Evolutionary conservation across 2,329 filamentous ascomycete genomes (phyloP), one percentile per base, ranked within the genome.

Genomic region (Gnomoniopsis sp.): DNA sequence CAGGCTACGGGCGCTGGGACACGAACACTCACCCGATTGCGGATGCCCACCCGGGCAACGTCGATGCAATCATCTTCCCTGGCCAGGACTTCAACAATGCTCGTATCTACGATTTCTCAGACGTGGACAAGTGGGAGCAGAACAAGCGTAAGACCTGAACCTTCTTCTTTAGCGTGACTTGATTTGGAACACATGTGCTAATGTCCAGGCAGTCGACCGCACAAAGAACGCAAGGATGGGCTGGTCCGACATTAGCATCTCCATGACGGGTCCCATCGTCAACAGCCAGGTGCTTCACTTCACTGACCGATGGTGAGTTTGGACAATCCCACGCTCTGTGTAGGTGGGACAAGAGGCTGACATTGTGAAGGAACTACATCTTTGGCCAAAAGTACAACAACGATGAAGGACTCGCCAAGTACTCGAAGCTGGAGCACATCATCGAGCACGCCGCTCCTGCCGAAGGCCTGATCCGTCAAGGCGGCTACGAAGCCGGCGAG

Each of bases 81-180:
- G 92, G 93, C 1, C 93, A 96, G 69, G 93, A 96, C 67, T 96
- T 90, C 77, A 96, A 96, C 75, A 96, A 96, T 65, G 91, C 91
- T 23, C 81, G 87, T 53, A 86, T 96, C 36, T 89, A 89, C 70
- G 93, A 95, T 71, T 93, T 95, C 71, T 80, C 86, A 49, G 85
- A 91, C 65, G 89, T 93, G 22, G 74, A 83, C 21, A 82, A 95
- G 62, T 96, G 88, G 85, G 83, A 93, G 63, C 84, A 92, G 62
- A 96, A 96, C 72, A 91, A 96, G 69, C 82, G 80, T 80, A 66
- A 67, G 77, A 6, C 4, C 12, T 59, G 10, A 49, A 41, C 53
- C 7, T 7, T 22, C 15, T 6, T 43, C 30, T 30, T 14, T 38
- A 10, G 19, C 15, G 3, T 12, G 17, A 15, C 36, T 3, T 14